Evolutionary conservation across 148 eudicot species (phyloP).

Genomic region (Limonium bicolor): DNA sequence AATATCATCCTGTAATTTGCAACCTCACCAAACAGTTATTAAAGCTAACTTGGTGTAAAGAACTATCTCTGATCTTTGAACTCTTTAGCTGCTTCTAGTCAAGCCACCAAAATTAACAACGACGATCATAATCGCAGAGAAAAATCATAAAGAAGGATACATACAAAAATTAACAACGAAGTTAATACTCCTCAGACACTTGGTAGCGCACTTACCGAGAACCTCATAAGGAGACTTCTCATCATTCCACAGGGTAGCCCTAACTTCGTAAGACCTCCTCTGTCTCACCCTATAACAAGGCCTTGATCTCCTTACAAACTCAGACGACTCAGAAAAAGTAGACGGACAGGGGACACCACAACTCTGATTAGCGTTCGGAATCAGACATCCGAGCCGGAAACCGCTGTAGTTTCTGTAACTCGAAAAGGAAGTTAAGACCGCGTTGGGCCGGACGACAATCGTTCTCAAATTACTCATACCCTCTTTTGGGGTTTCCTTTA

Average conservation of each 20-base stretch:
- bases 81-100: too few species aligned
- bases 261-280: constrained; percentile 31
- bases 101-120: too few species aligned
- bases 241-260: constrained; percentile 62
- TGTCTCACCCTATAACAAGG: constrained; percentile 23
- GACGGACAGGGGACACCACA: constrained; percentile 12
- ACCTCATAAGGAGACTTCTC: constrained; percentile 72
- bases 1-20: too few species aligned
- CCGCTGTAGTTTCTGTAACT: constrained; percentile 18
- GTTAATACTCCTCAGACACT: too few species aligned
- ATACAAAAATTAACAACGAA: too few species aligned
- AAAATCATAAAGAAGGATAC: too few species aligned
- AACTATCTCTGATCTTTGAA: too few species aligned
- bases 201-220: constrained; percentile 63
- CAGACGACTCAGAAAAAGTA: constrained; percentile 8
- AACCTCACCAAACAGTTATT: too few species aligned
- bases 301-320: constrained; percentile 4
- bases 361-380: constrained; percentile 14
- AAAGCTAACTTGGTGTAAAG: too few species aligned
- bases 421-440: constrained; percentile 36
- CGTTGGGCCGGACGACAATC: constrained; percentile 42
- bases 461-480: constrained; percentile 57
- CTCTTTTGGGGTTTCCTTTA: too few species aligned
- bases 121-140: too few species aligned
- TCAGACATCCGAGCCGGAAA: constrained; percentile 14